Evolutionary conservation across 140 eudicot species (phyloP), one percentile per base, ranked within the genome.

Genomic region (Erigeron philadelphicus): DNA sequence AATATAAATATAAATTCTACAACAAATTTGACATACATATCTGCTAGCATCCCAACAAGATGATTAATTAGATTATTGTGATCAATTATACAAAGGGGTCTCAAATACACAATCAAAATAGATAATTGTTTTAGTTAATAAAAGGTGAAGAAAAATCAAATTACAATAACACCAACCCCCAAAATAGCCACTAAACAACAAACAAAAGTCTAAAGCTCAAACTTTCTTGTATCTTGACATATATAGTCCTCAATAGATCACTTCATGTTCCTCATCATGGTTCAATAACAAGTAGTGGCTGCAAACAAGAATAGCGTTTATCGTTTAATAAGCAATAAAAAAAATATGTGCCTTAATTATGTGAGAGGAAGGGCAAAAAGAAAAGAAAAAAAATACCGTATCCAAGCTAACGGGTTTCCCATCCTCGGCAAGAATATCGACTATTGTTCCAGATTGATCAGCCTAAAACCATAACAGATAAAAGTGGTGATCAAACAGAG

Each of bases 361-460:
- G 16, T 42, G 54, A 64, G 17, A 43, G 6, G 45, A 55, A 10
- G 40, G 21, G 6, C 0, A 40, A 54, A 31, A 67, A 43, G 48
- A 21, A n/a, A 54, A 31, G 63, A 43, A 43, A 21, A n/a, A 49
- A 31, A 42, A 31, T 65, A 88, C 96, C 87, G 81, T 75, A 68
- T 86, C 94, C 43, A 86, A 79, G 71, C 96, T 88, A 67, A 88
- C 94, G 19, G 96, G 88, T 45, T 88, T 88, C 52, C 81, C 95
- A 44, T 88, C 95, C n/a, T 84, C 92, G 23, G 69, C 87, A 67
- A 87, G 73, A 55, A 87, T 80, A 68, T 89, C 96, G 43, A 79
- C 82, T 45, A 89, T 40, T 0, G 95, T 87, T 68, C 96, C 96
- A 76, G 90, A 70, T 68, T 81, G 79, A 76, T 86, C 96, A 75